Evolutionary conservation across 2,329 filamentous ascomycete species (phyloP).

Genomic region (Fusarium denticulatum): DNA sequence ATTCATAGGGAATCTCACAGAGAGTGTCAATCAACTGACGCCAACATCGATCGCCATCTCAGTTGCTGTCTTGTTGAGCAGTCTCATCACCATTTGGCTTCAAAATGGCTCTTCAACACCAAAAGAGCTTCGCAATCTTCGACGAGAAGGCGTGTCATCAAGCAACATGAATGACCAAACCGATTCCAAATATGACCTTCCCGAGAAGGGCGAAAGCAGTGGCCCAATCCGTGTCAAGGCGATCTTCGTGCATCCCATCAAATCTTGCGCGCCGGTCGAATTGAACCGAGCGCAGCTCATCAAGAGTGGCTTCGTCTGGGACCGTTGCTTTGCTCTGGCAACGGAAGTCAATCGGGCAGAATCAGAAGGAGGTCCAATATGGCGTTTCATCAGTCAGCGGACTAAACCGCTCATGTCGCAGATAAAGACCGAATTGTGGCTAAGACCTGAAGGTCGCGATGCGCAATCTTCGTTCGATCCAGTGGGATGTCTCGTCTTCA

Average conservation of each 20-base stretch:
- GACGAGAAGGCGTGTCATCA: constrained; percentile 24
- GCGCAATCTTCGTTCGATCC: not conserved
- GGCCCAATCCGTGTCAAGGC: constrained; percentile 40
- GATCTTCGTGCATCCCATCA: constrained; percentile 43
- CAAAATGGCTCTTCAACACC: not conserved
- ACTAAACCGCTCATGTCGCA: constrained; percentile 34
- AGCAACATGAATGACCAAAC: constrained; percentile 44
- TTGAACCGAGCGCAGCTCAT: constrained; percentile 35
- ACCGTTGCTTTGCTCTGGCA: constrained; percentile 45
- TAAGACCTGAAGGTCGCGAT: not conserved
- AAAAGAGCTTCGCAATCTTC: constrained; percentile 19
- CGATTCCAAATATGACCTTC: constrained; percentile 19
- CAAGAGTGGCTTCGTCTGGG: constrained; percentile 40
- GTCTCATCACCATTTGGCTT: not conserved
- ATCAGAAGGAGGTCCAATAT: constrained; percentile 5
- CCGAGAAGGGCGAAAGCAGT: not conserved
- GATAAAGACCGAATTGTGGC: constrained; percentile 27
- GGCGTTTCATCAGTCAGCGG: constrained; percentile 45
- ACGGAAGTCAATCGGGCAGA: constrained; percentile 40
- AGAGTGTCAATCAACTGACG: not conserved
- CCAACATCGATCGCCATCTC: not conserved
- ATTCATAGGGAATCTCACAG: not conserved
- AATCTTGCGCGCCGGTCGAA: constrained; percentile 43
- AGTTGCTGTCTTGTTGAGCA: not conserved
- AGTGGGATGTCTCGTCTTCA: constrained; percentile 8